Evolutionary conservation across 805 yeast species (phyloP).

Genomic region (Spathaspora sp.): DNA sequence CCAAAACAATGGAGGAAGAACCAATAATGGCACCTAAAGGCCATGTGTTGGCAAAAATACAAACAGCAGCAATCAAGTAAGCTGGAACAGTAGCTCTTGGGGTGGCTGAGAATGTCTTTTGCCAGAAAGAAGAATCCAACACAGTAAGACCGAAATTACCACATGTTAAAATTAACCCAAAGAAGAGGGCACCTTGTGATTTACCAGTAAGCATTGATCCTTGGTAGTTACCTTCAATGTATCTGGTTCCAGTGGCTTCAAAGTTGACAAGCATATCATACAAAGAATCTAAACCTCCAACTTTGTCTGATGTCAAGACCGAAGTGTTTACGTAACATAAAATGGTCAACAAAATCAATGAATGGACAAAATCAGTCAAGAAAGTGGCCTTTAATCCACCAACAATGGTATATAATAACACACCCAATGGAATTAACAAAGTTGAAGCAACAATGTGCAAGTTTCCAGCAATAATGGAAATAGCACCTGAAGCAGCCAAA

Average conservation of each 20-base stretch:
- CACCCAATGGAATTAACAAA: slow-evolving; percentile 29
- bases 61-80: slow-evolving; percentile 27
- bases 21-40: slow-evolving; percentile 33
- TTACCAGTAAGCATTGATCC: slow-evolving; percentile 32
- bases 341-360: slow-evolving; percentile 19
- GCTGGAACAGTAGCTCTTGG: slow-evolving; percentile 33
- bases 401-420: slow-evolving; percentile 42
- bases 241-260: slow-evolving; percentile 14
- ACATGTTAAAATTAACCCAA: slow-evolving; percentile 27
- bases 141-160: slow-evolving; percentile 36
- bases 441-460: slow-evolving; percentile 21
- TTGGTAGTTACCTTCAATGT: slow-evolving; percentile 26
- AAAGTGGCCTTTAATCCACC: slow-evolving; percentile 53
- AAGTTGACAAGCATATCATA: slow-evolving; percentile 16
- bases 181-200: slow-evolving; percentile 27
- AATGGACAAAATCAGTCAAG: slow-evolving; percentile 40
- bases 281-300: slow-evolving; percentile 23
- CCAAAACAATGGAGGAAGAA: slow-evolving; percentile 23
- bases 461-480: slow-evolving; percentile 22
- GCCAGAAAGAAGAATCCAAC: slow-evolving; percentile 38
- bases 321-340: slow-evolving; percentile 22
- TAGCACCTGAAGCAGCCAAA: slow-evolving; percentile 23
- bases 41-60: slow-evolving; percentile 30
- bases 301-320: slow-evolving; percentile 19
- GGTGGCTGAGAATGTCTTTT: slow-evolving; percentile 33